A percentile compares a stretch with the other conserved stretches of the same genome.
These are phyloP conservation scores for Amylocarpus encephaloides DNA, from an alignment of 2,329 filamentous ascomycete genomes.

Conservation along the genomic window DNA sequence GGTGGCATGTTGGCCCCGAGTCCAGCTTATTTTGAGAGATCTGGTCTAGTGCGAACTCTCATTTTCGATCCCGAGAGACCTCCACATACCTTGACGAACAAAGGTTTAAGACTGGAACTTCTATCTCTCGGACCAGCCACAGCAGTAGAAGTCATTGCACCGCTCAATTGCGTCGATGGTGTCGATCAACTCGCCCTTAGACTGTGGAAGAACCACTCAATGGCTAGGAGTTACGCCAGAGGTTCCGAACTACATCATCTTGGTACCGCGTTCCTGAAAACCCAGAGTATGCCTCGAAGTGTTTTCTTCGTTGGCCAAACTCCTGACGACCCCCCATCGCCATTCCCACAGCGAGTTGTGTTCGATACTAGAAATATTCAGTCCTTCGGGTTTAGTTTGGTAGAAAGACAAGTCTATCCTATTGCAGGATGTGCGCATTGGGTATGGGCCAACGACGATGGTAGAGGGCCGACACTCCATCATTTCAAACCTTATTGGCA, in stretches of 20 bases:
- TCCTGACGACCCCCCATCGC: neutral
- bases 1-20: slow-evolving; percentile 6
- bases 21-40: slow-evolving; percentile 3
- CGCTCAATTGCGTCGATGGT: neutral
- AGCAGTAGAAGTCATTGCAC: neutral
- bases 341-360: neutral
- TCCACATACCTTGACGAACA: slow-evolving; percentile 9
- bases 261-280: neutral
- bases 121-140: neutral
- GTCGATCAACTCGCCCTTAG: neutral
- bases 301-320: neutral
- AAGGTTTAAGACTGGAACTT: slow-evolving; percentile 6
- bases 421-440: neutral
- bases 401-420: neutral
- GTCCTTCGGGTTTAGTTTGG: neutral
- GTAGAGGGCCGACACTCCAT: neutral
- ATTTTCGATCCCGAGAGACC: neutral
- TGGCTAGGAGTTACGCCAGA: neutral
- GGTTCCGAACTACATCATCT: neutral
- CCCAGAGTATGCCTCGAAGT: neutral
- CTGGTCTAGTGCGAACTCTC: neutral
- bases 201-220: neutral
- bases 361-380: neutral
- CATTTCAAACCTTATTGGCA: slow-evolving; percentile 1
- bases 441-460: neutral